phyloP scores from a whole-genome alignment of 1,139 yeast species.

The Yamadazyma triangularis region DNA sequence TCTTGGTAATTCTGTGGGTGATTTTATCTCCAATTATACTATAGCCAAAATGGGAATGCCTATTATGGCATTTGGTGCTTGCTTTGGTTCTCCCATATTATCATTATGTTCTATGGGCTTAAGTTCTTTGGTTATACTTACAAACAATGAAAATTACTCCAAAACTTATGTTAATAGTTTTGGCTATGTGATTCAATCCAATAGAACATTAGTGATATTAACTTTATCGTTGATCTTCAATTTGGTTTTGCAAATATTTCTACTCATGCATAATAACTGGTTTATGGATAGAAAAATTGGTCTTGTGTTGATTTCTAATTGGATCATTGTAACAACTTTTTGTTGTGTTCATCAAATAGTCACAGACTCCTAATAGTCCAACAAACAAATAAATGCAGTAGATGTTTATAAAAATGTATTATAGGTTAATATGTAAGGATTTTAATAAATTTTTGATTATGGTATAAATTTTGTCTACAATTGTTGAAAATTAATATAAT shows the following conservation, averaged over 20 bases:
- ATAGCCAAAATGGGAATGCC: conserved; percentile 86
- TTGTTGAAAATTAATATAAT: too few species aligned
- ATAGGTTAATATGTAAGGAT: too few species aligned
- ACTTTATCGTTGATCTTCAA: conserved; percentile 50
- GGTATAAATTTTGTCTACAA: too few species aligned
- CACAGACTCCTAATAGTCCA: not conserved
- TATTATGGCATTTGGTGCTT: conserved; percentile 89
- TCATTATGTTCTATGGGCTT: conserved; percentile 46
- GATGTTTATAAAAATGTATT: too few species aligned
- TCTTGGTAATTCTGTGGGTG: conserved; percentile 89
- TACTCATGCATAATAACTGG: conserved; percentile 67
- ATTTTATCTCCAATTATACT: conserved; percentile 77
- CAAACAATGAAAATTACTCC: conserved; percentile 11
- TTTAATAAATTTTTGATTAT: too few species aligned
- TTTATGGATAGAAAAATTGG: conserved; percentile 58
- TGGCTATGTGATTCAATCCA: conserved; percentile 30
- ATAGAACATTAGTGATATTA: conserved; percentile 43
- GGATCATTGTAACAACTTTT: conserved; percentile 47
- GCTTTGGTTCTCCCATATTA: conserved; percentile 86
- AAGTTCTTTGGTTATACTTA: conserved; percentile 55
- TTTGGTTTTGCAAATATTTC: conserved; percentile 46
- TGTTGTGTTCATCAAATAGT: conserved; percentile 15
- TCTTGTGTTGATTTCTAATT: conserved; percentile 43
- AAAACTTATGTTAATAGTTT: conserved; percentile 6
- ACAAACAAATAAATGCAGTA: not conserved